phyloP scores from a whole-genome alignment of 768 basidiomycete species.

The Astraeus odoratus region DNA sequence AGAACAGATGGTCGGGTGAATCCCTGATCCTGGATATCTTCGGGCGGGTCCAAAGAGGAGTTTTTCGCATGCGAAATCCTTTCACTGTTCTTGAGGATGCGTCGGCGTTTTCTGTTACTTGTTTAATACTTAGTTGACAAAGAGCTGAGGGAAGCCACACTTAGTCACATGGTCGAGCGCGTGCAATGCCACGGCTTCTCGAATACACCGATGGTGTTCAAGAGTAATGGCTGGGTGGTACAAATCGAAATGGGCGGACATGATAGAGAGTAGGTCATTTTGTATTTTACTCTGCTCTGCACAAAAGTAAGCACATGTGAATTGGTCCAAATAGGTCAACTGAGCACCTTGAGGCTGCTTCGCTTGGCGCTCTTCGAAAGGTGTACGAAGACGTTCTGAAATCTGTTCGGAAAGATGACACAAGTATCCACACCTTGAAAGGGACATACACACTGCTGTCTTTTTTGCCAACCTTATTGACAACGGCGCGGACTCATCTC shows the following conservation, averaged over 20 bases:
- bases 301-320: constrained; percentile 4
- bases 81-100: constrained; percentile 90
- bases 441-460: constrained; percentile 16
- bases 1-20: constrained; percentile 95
- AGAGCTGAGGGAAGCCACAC: constrained; percentile 32
- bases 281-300: constrained; percentile 51
- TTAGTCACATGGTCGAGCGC: constrained; percentile 85
- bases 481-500: constrained; percentile 32
- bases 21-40: constrained; percentile 90
- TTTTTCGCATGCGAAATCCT: constrained; percentile 71
- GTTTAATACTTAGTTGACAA: not conserved
- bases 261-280: constrained; percentile 57
- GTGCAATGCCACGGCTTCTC: constrained; percentile 73
- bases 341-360: constrained; percentile 43
- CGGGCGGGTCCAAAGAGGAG: constrained; percentile 49
- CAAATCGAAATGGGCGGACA: constrained; percentile 69
- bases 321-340: not conserved
- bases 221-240: constrained; percentile 63
- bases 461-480: constrained; percentile 20
- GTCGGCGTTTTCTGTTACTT: constrained; percentile 71
- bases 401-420: constrained; percentile 32
- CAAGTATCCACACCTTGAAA: not conserved
- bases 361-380: constrained; percentile 48
- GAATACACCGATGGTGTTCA: constrained; percentile 52
- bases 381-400: constrained; percentile 45